Percentiles rank a stretch among this genome's conserved stretches.
Conservation (phyloP, 2,329 filamentous ascomycete species). For the Aspergillus brunneoviolaceus region DNA sequence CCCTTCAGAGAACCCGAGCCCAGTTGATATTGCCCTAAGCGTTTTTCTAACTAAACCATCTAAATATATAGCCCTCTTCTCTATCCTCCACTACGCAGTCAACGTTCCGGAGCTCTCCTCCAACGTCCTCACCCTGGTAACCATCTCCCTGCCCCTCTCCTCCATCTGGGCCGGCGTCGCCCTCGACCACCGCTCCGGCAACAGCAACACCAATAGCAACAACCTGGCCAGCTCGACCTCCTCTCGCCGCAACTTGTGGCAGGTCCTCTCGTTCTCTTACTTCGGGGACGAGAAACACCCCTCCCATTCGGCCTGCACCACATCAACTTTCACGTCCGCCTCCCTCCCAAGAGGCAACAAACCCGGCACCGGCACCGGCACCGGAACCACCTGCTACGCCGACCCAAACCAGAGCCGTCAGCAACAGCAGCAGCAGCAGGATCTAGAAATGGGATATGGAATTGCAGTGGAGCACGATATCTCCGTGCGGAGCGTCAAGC, state of each 20-base stretch:
- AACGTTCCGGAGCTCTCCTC: constrained; percentile 55
- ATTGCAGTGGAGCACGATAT: constrained; percentile 34
- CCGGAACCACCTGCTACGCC: constrained; percentile 30
- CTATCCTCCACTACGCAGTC: constrained; percentile 56
- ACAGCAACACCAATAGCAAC: constrained; percentile 41
- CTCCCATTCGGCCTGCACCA: not conserved
- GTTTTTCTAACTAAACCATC: not conserved
- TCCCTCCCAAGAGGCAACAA: constrained; percentile 14
- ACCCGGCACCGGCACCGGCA: constrained; percentile 20
- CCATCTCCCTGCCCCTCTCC: constrained; percentile 64
- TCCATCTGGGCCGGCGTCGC: constrained; percentile 62
- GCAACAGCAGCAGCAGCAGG: constrained; percentile 12
- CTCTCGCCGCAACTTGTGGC: constrained; percentile 29
- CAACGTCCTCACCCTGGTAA: constrained; percentile 58
- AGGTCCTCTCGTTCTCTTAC: constrained; percentile 23
- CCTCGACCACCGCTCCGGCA: constrained; percentile 51
- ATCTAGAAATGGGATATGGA: constrained; percentile 20
- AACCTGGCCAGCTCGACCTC: constrained; percentile 4
- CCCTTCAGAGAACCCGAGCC: not conserved
- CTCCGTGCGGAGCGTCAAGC: constrained; percentile 23
- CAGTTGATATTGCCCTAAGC: too few species aligned
- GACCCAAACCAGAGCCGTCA: constrained; percentile 14
- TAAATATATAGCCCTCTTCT: constrained; percentile 55
- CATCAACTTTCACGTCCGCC: constrained; percentile 5
- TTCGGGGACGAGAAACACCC: constrained; percentile 15